phyloP scores from a whole-genome alignment of 2,329 filamentous ascomycete genomes.

The Zasmidium citrigriseum region DNA sequence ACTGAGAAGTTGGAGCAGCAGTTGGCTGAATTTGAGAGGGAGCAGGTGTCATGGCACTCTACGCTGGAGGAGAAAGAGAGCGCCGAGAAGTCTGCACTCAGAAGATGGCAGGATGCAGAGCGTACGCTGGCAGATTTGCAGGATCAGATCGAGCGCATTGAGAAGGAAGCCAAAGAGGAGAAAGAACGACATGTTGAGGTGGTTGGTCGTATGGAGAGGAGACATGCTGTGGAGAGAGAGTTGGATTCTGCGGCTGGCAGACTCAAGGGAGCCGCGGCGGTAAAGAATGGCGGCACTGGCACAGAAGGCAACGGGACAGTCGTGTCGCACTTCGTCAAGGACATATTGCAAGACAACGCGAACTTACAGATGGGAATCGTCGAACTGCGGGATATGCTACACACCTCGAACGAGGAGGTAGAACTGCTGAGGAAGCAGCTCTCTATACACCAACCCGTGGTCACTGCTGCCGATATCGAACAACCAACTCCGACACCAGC shows the following conservation, averaged over 20 bases:
- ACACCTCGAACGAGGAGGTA: slow-evolving; percentile 92
- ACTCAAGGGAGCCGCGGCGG: slow-evolving; percentile 77
- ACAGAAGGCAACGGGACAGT: slow-evolving; percentile 61
- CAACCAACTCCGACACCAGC: slow-evolving; percentile 8
- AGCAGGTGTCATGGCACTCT: slow-evolving; percentile 72
- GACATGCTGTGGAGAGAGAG: slow-evolving; percentile 79
- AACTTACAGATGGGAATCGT: slow-evolving; percentile 89
- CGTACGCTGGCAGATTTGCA: slow-evolving; percentile 75
- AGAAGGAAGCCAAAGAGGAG: slow-evolving; percentile 78
- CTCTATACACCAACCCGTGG: slow-evolving; percentile 71
- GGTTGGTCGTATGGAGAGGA: slow-evolving; percentile 77
- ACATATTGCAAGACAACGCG: slow-evolving; percentile 92
- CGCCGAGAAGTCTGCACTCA: slow-evolving; percentile 75
- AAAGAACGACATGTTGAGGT: slow-evolving; percentile 79
- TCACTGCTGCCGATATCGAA: slow-evolving; percentile 37
- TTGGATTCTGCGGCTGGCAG: slow-evolving; percentile 76
- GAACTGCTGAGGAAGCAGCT: slow-evolving; percentile 82
- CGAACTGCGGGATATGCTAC: slow-evolving; percentile 85
- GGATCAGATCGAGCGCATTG: slow-evolving; percentile 85
- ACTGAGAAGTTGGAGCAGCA: slow-evolving; percentile 81
- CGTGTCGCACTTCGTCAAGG: slow-evolving; percentile 94
- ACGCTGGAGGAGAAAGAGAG: slow-evolving; percentile 68
- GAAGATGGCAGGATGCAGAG: slow-evolving; percentile 85
- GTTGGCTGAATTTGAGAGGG: slow-evolving; percentile 74
- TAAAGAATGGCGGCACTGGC: slow-evolving; percentile 62